Evolutionary conservation across 306 rosid species (phyloP), one percentile per base, ranked within the genome.

Genomic region (Lupinus albus): DNA sequence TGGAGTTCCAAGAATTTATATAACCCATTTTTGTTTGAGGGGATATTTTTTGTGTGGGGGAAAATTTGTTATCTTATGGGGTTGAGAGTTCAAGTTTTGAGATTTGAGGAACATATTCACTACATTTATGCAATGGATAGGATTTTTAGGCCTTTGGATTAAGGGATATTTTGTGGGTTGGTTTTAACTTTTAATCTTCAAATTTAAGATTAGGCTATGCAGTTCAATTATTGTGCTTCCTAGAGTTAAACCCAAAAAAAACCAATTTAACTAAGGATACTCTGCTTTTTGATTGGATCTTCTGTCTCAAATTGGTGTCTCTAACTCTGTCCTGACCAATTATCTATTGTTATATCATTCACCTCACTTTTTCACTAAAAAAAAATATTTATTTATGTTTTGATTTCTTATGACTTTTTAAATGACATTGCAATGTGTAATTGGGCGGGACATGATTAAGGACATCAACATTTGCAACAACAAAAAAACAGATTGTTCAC

Each of bases 81-180:
- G 64, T 25, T 49, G 65, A 16, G 70, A 51, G 38, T 28, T 54
- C 4, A 57, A 57, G 65, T 62, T 74, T 74, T 62, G 72, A 67
- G 69, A 68, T 64, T 72, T 59, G 62, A 42, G 54, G 77, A 54
- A 60, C 11, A 13, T 35, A 63, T 64, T 68, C 32, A 7, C 11
- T 61, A 17, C 42, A 55, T 65, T 60, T 63, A 9, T 30, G 76
- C 30, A 54, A 74, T 60, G 80, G 78, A 59, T 49, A 64, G 64
- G 44, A 68, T 53, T 71, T 72, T 54, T 35, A 25, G 60, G 56
- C 56, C 56, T n/a, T 75, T 64, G 61, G 70, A 33, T 28, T 51
- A 48, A 62, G 47, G 61, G 30, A 25, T 25, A 60, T 35, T 21
- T 21, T 70, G 48, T 48, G 59, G 30, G 30, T 25, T 3, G 64